Conservation (phyloP, 1,284 basidiomycete species). For the Boletus mariae region DNA sequence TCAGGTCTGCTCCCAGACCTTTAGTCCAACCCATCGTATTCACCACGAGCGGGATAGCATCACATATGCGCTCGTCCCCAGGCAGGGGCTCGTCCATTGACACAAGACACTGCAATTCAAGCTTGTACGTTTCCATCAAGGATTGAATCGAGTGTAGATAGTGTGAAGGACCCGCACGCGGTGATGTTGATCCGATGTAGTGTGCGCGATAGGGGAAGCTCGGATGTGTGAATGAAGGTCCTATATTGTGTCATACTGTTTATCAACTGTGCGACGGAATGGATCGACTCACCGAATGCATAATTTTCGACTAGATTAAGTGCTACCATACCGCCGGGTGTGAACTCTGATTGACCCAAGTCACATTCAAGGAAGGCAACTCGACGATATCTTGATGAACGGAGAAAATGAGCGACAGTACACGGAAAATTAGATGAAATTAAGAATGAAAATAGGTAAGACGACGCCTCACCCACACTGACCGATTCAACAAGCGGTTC, state of each 20-base stretch:
- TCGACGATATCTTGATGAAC: slow-evolving; percentile 49
- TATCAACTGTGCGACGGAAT: neutral
- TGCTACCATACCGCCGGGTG: slow-evolving; percentile 81
- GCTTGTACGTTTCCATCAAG: slow-evolving; percentile 67
- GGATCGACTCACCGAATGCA: slow-evolving; percentile 58
- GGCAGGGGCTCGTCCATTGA: slow-evolving; percentile 23
- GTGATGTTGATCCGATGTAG: slow-evolving; percentile 79
- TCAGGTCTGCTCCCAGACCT: slow-evolving; percentile 86
- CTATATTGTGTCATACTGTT: slow-evolving; percentile 36
- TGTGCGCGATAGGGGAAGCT: slow-evolving; percentile 72
- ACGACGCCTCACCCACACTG: slow-evolving; percentile 18
- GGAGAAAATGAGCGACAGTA: neutral
- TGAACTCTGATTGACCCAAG: slow-evolving; percentile 92
- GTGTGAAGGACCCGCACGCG: slow-evolving; percentile 73
- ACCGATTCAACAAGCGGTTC: slow-evolving; percentile 67
- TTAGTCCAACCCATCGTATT: slow-evolving; percentile 99
- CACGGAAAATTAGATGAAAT: too few species aligned
- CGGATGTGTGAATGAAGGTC: slow-evolving; percentile 84
- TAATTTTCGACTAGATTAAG: slow-evolving; percentile 69
- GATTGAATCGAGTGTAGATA: slow-evolving; percentile 73
- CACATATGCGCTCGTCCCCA: slow-evolving; percentile 42
- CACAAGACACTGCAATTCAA: slow-evolving; percentile 61
- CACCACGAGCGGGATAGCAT: slow-evolving; percentile 79
- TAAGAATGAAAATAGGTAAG: too few species aligned
- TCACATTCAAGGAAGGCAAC: slow-evolving; percentile 94